Evolutionary conservation across 163 green algal species (phyloP).

Genomic region (Smithsoniella earleae): DNA sequence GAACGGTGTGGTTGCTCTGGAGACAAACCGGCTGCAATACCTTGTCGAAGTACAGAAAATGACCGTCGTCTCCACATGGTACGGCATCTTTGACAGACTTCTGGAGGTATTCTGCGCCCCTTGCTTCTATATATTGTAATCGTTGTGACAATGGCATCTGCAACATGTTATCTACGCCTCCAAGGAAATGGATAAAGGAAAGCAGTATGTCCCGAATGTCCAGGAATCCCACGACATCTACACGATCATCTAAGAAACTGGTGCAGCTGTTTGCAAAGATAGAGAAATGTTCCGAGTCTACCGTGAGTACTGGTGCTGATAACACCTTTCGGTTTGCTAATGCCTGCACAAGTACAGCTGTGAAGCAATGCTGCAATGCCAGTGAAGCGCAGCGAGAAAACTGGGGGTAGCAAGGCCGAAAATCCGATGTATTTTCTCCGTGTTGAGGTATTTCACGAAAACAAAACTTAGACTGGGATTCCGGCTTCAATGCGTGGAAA

Average conservation of each 20-base stretch:
- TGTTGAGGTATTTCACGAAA: too few relatives aligned
- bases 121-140: neutral
- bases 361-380: neutral
- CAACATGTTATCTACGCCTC: neutral
- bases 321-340: neutral
- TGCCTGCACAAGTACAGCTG: neutral
- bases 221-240: neutral
- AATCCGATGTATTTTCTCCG: too few relatives aligned
- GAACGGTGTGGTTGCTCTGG: too few relatives aligned
- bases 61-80: neutral
- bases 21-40: too few relatives aligned
- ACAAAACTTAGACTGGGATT: too few relatives aligned
- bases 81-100: neutral
- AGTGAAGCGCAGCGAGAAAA: too few relatives aligned
- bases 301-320: constrained; percentile 1
- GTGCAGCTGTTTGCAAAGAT: neutral
- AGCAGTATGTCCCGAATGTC: constrained; percentile 18
- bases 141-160: neutral
- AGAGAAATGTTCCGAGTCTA: neutral
- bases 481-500: neutral
- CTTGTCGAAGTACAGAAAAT: neutral
- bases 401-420: too few relatives aligned
- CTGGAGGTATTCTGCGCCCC: neutral
- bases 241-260: neutral
- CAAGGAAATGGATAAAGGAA: neutral